Percentiles rank a stretch among this genome's conserved stretches.
These are phyloP conservation scores for Pseudogymnoascus sp. DNA, from an alignment of 2,329 filamentous ascomycete genomes.

Conservation along the genomic window DNA sequence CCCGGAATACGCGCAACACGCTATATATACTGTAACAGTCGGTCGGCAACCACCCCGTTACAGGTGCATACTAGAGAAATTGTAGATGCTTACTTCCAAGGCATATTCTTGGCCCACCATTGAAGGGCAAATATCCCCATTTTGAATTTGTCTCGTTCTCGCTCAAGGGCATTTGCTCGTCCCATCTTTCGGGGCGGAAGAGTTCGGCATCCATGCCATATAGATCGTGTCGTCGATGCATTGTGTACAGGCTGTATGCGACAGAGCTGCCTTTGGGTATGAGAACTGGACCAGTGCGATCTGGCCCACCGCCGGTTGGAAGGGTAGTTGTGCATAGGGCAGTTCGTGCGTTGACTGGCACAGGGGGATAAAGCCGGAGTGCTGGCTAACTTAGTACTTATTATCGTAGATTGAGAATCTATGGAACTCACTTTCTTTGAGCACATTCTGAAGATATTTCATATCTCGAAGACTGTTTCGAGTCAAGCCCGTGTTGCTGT, in stretches of 20 bases:
- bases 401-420: slow-evolving; percentile 4
- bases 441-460: slow-evolving; percentile 14
- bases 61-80: not conserved
- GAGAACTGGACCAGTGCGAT: slow-evolving; percentile 24
- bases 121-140: slow-evolving; percentile 25
- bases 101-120: slow-evolving; percentile 22
- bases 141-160: slow-evolving; percentile 11
- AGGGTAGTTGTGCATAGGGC: slow-evolving; percentile 21
- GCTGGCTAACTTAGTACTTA: slow-evolving; percentile 8
- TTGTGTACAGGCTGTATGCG: slow-evolving; percentile 23
- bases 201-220: slow-evolving; percentile 29
- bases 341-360: slow-evolving; percentile 24
- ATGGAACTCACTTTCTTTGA: slow-evolving; percentile 16
- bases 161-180: slow-evolving; percentile 32
- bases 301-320: slow-evolving; percentile 27
- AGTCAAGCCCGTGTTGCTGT: slow-evolving; percentile 11
- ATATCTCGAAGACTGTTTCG: slow-evolving; percentile 11
- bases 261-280: slow-evolving; percentile 24
- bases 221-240: slow-evolving; percentile 25
- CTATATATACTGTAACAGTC: no score
- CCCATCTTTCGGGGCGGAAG: slow-evolving; percentile 29
- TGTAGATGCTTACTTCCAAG: slow-evolving; percentile 22
- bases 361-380: slow-evolving; percentile 23
- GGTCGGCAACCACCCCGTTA: no score
- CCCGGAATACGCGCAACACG: no score